Evolutionary conservation across 176 grass and related monocot species (phyloP), one percentile per base, ranked within the genome.

Genomic region (Oryza glaberrima): DNA sequence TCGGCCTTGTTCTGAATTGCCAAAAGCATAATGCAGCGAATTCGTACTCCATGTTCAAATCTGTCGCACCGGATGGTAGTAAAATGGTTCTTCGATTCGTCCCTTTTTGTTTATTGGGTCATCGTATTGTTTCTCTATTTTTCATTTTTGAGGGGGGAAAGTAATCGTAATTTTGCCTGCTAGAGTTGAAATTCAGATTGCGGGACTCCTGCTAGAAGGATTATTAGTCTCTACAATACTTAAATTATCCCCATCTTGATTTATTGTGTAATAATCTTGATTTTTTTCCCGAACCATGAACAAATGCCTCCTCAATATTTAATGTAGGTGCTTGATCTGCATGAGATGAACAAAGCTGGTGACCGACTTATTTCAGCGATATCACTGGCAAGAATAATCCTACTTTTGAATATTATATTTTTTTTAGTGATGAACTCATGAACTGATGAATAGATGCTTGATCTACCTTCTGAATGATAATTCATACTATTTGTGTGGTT

Each of bases 261-360:
- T 32, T 32, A 32, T 32, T 32, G 30, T 3, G 30, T 32, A 26
- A 51, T 76, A 19, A 49, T 67, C 3, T 80, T 30, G 6, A 36
- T 15, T 6, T 64, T 61, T 70, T 13, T 1, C 61, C 6, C 26
- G 49, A 46, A 48, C 11, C 48, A 40, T 70, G 9, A 7, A 51
- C 46, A 16, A 64, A 51, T 54, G 22, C 6, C 30, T 38, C 20
- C 40, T 49, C 69, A 83, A 68, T 65, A 54, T 60, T 44, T 3
- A 77, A 41, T 36, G 56, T 84, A 95, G 95, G 89, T 88, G 58
- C 86, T 98, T 82, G 93, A 98, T 81, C 86, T 98, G 22, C 92
- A 77, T 64, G 92, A 95, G 79, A 93, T 81, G 87, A 98, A 82
- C 70, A 88, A 87, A 60, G 92, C 92, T 5, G 91, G 95, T 0